Conservation (phyloP, 2,329 filamentous ascomycete genomes). For the Cordyceps militaris region DNA sequence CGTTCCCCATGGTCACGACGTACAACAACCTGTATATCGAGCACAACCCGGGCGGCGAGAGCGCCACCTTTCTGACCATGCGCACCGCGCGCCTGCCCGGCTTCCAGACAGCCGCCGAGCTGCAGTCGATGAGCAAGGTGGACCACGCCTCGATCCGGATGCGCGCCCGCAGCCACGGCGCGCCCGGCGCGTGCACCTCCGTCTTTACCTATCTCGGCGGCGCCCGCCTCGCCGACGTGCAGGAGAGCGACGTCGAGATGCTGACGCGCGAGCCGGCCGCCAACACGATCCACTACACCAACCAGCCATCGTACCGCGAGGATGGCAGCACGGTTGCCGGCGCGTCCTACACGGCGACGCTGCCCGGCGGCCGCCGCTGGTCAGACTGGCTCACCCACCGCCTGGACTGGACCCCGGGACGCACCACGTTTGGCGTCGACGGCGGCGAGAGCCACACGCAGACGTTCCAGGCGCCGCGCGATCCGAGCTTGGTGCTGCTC, state of each 20-base stretch:
- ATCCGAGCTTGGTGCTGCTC: slow-evolving; percentile 42
- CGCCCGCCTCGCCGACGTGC: slow-evolving; percentile 28
- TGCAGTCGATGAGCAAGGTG: slow-evolving; percentile 29
- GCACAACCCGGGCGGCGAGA: slow-evolving; percentile 27
- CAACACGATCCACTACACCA: slow-evolving; percentile 46
- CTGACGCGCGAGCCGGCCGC: slow-evolving; percentile 35
- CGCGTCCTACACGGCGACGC: slow-evolving; percentile 37
- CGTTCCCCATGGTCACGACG: slow-evolving; percentile 29
- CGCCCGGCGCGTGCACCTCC: slow-evolving; percentile 40
- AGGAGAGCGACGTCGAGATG: slow-evolving; percentile 46
- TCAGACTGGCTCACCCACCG: slow-evolving; percentile 49
- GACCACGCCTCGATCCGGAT: slow-evolving; percentile 34
- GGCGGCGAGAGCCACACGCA: slow-evolving; percentile 40
- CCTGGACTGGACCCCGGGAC: slow-evolving; percentile 49
- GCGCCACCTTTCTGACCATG: slow-evolving; percentile 39
- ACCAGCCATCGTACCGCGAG: slow-evolving; percentile 45
- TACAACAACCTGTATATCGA: slow-evolving; percentile 39
- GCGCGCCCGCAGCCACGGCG: slow-evolving; percentile 39
- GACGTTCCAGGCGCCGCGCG: slow-evolving; percentile 46
- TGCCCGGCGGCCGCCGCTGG: slow-evolving; percentile 38
- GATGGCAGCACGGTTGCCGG: slow-evolving; percentile 35
- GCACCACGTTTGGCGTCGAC: slow-evolving; percentile 48
- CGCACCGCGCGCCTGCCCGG: slow-evolving; percentile 34
- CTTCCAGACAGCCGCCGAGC: slow-evolving; percentile 41
- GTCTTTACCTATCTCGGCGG: slow-evolving; percentile 42